Base-by-base conservation (phyloP, 805 yeast species). In the Maudiozyma pseudohumilis region DNA sequence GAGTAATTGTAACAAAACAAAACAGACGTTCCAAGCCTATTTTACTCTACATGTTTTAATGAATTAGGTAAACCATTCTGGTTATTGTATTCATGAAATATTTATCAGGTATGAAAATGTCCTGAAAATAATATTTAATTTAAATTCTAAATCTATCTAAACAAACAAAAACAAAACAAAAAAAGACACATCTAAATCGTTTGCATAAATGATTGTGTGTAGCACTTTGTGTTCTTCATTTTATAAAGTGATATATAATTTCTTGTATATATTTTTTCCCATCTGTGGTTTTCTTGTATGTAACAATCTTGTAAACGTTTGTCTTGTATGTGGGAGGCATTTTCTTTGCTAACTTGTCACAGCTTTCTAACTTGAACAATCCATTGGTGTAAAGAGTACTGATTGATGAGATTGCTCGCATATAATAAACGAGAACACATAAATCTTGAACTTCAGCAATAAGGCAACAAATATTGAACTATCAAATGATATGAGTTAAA, bases 141-240 rank as follows among this genome's bases (percentile, higher is more conserved):
- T 31, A 34, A 28, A 15, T 11, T 21, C 20, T 27, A 24, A 23
- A 27, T 36, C 27, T 29, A 13, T 30, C 31, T 36, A 21, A 24
- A 27, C 13, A 17, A 28, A 28, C 8, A 28, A 28, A 15, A 28
- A 28, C 3, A 28, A n/a, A 9, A 28, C 15, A 13, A 28, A 28
- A 15, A 28, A 28, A 13, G 17, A n/a, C 21, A 13, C 11, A 16
- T 12, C 16, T 10, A 16, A 49, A 49, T 45, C 53, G 43, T 48
- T 50, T 49, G 56, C 52, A 45, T 44, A 47, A 49, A 32, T 44
- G 55, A 44, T 50, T 47, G 50, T 26, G n/a, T 28, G 18, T 16
- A 4, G 15, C 29, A 26, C 13, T 10, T 17, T 34, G 32, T 26
- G 15, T 13, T 26, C 7, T 11, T 8, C 15, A 26, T 12, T 12